Base-by-base conservation (phyloP, 345 rosid genomes). In the Ceriops tagal region DNA sequence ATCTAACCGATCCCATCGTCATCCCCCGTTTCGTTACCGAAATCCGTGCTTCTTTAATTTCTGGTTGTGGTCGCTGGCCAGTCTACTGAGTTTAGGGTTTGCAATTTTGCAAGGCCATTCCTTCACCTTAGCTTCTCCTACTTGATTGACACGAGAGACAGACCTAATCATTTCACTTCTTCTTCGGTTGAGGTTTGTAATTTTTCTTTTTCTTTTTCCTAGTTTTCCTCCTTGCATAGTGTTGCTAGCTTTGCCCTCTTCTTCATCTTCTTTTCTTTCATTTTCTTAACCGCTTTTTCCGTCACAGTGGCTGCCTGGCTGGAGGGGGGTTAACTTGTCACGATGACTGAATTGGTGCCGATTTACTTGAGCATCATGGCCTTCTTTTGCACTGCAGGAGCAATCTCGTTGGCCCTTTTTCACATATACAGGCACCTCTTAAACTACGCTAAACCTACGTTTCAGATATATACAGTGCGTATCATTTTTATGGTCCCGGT, bases 401-500 rank as follows among this genome's bases (percentile, higher is more conserved):
- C 99, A 47, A 88, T 87, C 67, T 80, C 84, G 31, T 75, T 92
- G 86, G 92, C 96, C 18, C 69, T 88, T 60, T 77, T 78, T 61
- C 96, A 95, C 73, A 89, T 95, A 61, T 95, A 92, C 82, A 79
- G 87, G 74, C 99, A 95, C 73, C 87, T 95, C 5, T 68, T 84
- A 79, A 95, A 95, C 76, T 95, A 95, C 64, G 92, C 97, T 0
- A 96, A 95, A 77, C 99, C 99, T 71, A 88, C 86, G 73, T 92
- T 89, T 55, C 99, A 95, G 88, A 87, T 96, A 87, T 95, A 73
- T 65, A 92, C 92, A 24, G 99, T 95, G 15, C 96, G 97, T 71
- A 95, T 95, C 61, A 85, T 95, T 76, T 90, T 92, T 67, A 95
- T 95, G 97, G 99, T 95, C 74, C 99, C 96, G 62, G 99, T 93